Base-by-base conservation (phyloP, 208 protist species). In the Leishmania guyanensis region DNA sequence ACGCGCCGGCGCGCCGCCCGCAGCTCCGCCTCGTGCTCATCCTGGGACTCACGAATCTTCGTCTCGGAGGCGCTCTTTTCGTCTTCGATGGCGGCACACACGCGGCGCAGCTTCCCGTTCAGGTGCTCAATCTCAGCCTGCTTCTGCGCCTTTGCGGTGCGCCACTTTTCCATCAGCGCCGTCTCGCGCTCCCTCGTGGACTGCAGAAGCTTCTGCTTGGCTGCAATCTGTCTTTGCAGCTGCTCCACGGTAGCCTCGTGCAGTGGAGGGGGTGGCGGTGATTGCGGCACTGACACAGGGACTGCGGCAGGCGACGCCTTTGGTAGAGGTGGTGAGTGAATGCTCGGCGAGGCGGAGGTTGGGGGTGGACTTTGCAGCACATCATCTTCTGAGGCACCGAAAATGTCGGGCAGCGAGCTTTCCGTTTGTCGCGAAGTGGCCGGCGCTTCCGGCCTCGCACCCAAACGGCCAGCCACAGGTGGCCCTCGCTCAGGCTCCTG, bases 71-170 rank as follows among this genome's bases (percentile, higher is more conserved):
- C 66, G 68, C 80, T 87, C 83, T 94, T 93, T 36, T 87, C 85
- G 43, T 92, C 90, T 60, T 97, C 91, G 0, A 93, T 77, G 17
- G 80, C 70, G 65, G 84, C 85, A 78, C 88, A 89, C 36, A 93
- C 79, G 1, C 79, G 83, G 43, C 86, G 88, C 64, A 96, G 81
- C 58, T 90, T 88, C 0, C 64, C 83, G 51, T 95, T 92, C 14
- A 96, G 84, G 71, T 94, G 91, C 33, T 88, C 85, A 73, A 93
- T 90, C 86, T 96, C 91, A 0, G 91, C 90, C 64, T 85, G 66
- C 84, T 91, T 91, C 75, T 95, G 88, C 5, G 91, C 93, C 86
- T 95, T 96, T 16, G 89, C 83, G 22, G 86, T 80, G 6, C 90
- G 82, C 89, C 89, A 95, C 78, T 84, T 86, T 14, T 95, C 91